These are phyloP conservation scores for Penicillium angulare DNA, from an alignment of 495 filamentous ascomycete species.

Conservation along the genomic window DNA sequence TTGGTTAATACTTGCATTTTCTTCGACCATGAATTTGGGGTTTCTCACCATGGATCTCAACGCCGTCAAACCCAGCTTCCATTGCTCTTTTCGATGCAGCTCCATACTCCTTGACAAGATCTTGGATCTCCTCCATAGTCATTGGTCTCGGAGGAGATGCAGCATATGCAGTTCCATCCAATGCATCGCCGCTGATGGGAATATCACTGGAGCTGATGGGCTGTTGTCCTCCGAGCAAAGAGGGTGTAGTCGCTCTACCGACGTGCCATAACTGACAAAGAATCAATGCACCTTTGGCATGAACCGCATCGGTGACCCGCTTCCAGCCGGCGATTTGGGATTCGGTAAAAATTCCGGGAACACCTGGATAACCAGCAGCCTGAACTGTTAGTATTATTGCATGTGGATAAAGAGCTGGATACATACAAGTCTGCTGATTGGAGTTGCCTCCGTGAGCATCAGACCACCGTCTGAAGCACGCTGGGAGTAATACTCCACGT, in stretches of 20 bases:
- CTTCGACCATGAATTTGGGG: neutral
- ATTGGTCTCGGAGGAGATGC: constrained; percentile 40
- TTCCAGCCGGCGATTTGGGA: constrained; percentile 50
- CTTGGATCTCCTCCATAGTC: constrained; percentile 43
- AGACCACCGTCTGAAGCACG: constrained; percentile 47
- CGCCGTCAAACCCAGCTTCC: constrained; percentile 60
- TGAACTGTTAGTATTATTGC: constrained; percentile 2
- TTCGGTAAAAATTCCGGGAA: constrained; percentile 46
- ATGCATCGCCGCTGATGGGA: constrained; percentile 23
- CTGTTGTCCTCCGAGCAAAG: constrained; percentile 24
- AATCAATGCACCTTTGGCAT: constrained; percentile 49
- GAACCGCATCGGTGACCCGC: constrained; percentile 50
- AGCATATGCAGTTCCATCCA: constrained; percentile 28
- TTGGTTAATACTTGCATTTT: neutral
- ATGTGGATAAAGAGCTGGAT: neutral
- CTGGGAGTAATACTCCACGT: constrained; percentile 51
- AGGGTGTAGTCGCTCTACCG: constrained; percentile 45
- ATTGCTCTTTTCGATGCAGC: constrained; percentile 58
- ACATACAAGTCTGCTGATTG: constrained; percentile 30
- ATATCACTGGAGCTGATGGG: constrained; percentile 21
- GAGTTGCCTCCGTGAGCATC: constrained; percentile 48
- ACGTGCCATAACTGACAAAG: constrained; percentile 54
- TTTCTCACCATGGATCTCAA: constrained; percentile 51
- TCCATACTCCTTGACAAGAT: constrained; percentile 47
- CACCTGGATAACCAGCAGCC: constrained; percentile 41